Evolutionary conservation across 805 yeast genomes (phyloP).

Genomic region (Kockiozyma suomiensis): DNA sequence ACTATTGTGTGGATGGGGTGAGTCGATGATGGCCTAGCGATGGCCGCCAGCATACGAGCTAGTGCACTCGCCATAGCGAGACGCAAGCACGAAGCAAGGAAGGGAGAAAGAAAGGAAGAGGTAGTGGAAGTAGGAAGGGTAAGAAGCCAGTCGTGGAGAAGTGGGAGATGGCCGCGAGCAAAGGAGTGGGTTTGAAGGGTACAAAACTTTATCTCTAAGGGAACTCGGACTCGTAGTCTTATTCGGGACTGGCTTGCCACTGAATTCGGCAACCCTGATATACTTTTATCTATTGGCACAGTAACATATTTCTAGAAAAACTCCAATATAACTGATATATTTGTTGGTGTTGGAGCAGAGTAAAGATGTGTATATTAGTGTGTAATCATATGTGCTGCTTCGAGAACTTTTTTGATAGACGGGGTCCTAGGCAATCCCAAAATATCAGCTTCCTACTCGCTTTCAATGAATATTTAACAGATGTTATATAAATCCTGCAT

Average conservation of each 20-base stretch:
- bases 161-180: not conserved
- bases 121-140: not conserved
- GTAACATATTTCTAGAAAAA: too few relatives aligned
- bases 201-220: not conserved
- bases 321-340: too few relatives aligned
- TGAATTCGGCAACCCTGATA: not conserved
- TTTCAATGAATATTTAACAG: too few relatives aligned
- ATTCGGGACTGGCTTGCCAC: not conserved
- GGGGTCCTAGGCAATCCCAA: too few relatives aligned
- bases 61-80: slow-evolving; percentile 22
- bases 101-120: not conserved
- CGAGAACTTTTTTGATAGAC: too few relatives aligned
- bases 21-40: slow-evolving; percentile 29
- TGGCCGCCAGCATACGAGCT: slow-evolving; percentile 23
- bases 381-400: too few relatives aligned
- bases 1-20: slow-evolving; percentile 86
- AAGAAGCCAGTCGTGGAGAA: not conserved
- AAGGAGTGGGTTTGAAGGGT: not conserved
- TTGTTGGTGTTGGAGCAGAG: too few relatives aligned
- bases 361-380: too few relatives aligned
- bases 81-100: not conserved
- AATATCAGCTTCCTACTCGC: too few relatives aligned
- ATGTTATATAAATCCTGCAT: too few relatives aligned
- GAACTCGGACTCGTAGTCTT: slow-evolving; percentile 3
- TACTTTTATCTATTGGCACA: too few relatives aligned